Evolutionary conservation across 78 protist genomes (phyloP), one percentile per base, ranked within the genome.

Genomic region (Dictyostelium brefeldianum): DNA sequence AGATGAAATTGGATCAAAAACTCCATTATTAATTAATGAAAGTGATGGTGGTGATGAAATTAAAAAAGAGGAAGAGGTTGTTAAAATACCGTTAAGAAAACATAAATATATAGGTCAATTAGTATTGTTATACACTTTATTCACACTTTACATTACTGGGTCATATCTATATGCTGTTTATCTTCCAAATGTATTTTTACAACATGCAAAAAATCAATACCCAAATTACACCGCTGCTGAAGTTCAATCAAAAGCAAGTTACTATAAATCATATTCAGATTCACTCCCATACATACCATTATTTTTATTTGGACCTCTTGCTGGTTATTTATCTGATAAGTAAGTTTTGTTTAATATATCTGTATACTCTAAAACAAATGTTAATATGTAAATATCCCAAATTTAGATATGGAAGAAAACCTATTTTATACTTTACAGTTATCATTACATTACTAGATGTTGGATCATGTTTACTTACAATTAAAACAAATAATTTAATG

Each of bases 251-350:
- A 48, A 71, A n/a, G 91, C 91, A 46, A 27, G 81, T 11, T 14
- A 71, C 18, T 73, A 47, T 0, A 69, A 83, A 25, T 54, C 75
- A 3, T 67, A 71, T 73, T 29, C 73, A n/a, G 91, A 83, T 48
- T 25, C 91, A 0, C 3, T 71, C 10, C 91, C 91, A 1, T 83
- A 71, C 27, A 54, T 71, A 2, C 9, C 57, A 4, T 41, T 50
- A 31, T 83, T 83, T 22, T 20, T 74, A 8, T 73, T 83, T 56
- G 75, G 78, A 3, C 81, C 91, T 4, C 14, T 83, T 2, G 67
- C 43, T 22, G 43, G 43, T 36, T 36, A n/a, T 50, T 25, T 83
- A 3, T 51, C 81, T 0, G 91, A 83, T 25, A 75, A 71, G 43
- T 36, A 36, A 36, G 43, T 36, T 36, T n/a, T n/a, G n/a, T n/a